Evolutionary conservation across 768 basidiomycete species (phyloP).

Genomic region (Pholiota molesta): DNA sequence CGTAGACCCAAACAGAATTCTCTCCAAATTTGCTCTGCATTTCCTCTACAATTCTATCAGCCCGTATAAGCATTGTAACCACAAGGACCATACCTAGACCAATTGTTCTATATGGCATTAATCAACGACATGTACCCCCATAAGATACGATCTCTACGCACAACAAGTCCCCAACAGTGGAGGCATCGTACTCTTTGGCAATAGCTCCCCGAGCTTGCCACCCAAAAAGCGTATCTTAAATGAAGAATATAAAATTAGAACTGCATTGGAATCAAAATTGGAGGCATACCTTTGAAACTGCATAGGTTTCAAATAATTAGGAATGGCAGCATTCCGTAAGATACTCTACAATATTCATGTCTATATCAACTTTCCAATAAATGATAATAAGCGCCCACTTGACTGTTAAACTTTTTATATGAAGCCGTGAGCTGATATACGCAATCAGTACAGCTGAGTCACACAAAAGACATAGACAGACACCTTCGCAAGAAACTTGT

Average conservation of each 20-base stretch:
- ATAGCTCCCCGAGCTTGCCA: constrained; percentile 92
- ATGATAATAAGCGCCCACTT: constrained; percentile 47
- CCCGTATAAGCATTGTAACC: not conserved
- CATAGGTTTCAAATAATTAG: constrained; percentile 81
- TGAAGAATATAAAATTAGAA: constrained; percentile 2
- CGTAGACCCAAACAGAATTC: constrained; percentile 88
- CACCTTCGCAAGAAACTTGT: constrained; percentile 96
- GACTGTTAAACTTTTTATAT: constrained; percentile 88
- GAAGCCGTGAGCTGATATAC: constrained; percentile 78
- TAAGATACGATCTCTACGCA: constrained; percentile 40
- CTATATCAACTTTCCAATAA: not conserved
- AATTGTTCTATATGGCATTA: constrained; percentile 45
- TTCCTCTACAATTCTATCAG: constrained; percentile 51
- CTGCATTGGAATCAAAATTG: constrained; percentile 1
- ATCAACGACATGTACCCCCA: constrained; percentile 9
- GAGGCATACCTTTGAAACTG: constrained; percentile 73
- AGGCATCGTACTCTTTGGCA: constrained; percentile 85
- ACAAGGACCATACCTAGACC: constrained; percentile 49
- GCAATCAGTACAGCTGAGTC: not conserved
- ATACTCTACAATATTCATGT: constrained; percentile 59
- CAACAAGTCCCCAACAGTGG: constrained; percentile 90
- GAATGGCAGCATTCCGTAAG: constrained; percentile 80
- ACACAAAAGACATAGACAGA: constrained; percentile 8
- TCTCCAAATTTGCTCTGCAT: constrained; percentile 84
- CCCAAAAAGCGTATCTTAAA: constrained; percentile 89